Evolutionary conservation across 768 basidiomycete genomes (phyloP).

Genomic region (Lyophyllum shimeji): DNA sequence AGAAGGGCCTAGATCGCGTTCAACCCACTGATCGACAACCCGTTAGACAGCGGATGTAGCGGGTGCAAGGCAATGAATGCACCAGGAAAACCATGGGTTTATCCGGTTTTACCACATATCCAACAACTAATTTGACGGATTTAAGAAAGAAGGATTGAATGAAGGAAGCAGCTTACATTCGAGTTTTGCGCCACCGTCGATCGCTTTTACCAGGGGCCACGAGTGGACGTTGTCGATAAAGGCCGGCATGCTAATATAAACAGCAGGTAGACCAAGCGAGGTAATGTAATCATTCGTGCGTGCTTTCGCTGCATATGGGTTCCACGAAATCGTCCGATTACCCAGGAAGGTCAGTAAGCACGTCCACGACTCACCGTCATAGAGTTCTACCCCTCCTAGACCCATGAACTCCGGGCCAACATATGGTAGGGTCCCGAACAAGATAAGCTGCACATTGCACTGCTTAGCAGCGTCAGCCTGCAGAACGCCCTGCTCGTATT

Average conservation of each 20-base stretch:
- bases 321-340: background rate
- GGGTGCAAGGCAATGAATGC: background rate
- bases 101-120: conserved; percentile 11
- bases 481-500: conserved; percentile 13
- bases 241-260: conserved; percentile 13
- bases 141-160: background rate
- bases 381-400: conserved; percentile 15
- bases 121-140: background rate
- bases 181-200: conserved; percentile 7
- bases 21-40: conserved; percentile 7
- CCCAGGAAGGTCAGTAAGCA: background rate
- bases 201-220: conserved; percentile 12
- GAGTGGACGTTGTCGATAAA: conserved; percentile 15
- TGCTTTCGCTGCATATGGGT: conserved; percentile 10
- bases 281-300: conserved; percentile 17
- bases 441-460: conserved; percentile 12
- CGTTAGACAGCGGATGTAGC: background rate
- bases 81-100: conserved; percentile 16
- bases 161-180: conserved; percentile 7
- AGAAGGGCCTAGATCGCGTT: conserved; percentile 10
- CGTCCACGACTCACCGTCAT: conserved; percentile 7
- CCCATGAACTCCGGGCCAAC: conserved; percentile 16
- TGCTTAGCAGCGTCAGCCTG: conserved; percentile 16
- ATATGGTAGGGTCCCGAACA: conserved; percentile 16
- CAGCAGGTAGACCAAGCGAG: conserved; percentile 13